A percentile compares a stretch with the other conserved stretches of the same genome.
Conservation (phyloP, 805 yeast species). For the Ogataea pini region DNA sequence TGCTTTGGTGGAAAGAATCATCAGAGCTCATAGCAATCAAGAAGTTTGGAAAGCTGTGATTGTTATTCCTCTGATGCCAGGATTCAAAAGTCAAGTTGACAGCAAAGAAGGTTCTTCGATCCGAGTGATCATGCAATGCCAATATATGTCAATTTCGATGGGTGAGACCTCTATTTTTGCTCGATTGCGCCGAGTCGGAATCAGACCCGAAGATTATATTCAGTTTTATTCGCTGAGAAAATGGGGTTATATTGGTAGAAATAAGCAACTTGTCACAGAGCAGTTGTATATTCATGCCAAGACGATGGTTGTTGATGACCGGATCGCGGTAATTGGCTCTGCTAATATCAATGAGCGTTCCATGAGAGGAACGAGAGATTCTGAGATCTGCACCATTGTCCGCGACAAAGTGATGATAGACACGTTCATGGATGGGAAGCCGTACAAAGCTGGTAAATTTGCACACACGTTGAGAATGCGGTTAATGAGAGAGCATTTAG, state of each 20-base stretch:
- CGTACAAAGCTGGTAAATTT: slow-evolving; percentile 80
- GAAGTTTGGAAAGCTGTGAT: slow-evolving; percentile 88
- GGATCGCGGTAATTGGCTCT: slow-evolving; percentile 92
- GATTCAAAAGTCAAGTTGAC: slow-evolving; percentile 91
- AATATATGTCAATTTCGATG: slow-evolving; percentile 87
- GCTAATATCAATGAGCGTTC: slow-evolving; percentile 97
- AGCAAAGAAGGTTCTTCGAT: slow-evolving; percentile 93
- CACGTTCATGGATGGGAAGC: slow-evolving; percentile 76
- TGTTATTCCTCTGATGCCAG: slow-evolving; percentile 95
- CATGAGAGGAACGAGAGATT: slow-evolving; percentile 90
- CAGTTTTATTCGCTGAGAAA: slow-evolving; percentile 90
- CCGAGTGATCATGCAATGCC: slow-evolving; percentile 94
- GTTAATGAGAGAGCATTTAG: slow-evolving; percentile 95
- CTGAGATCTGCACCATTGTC: slow-evolving; percentile 88
- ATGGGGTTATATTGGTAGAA: slow-evolving; percentile 90
- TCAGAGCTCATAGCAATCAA: slow-evolving; percentile 77
- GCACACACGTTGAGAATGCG: slow-evolving; percentile 88
- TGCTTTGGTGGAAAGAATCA: slow-evolving; percentile 95
- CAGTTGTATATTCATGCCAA: slow-evolving; percentile 94
- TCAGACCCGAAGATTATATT: slow-evolving; percentile 87
- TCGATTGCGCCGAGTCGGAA: slow-evolving; percentile 72
- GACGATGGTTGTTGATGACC: slow-evolving; percentile 86
- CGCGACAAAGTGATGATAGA: slow-evolving; percentile 78
- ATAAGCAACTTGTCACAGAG: slow-evolving; percentile 75
- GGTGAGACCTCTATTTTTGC: slow-evolving; percentile 89